Base-by-base conservation (phyloP, 148 eudicot species). In the Fagopyrum tataricum region DNA sequence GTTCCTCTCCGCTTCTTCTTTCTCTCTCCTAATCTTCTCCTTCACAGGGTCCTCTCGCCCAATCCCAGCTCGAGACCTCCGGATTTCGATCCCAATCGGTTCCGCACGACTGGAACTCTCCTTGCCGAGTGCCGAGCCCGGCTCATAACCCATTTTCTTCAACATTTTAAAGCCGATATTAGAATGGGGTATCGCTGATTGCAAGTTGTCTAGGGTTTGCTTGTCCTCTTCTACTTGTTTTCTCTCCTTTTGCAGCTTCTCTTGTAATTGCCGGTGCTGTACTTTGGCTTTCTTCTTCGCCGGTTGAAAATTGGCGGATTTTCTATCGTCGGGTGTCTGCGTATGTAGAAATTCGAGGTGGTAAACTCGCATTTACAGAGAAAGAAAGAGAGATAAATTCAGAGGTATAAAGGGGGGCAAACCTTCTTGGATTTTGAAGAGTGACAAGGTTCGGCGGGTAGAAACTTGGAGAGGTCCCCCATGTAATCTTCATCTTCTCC, bases 381-480 rank as follows among this genome's bases (percentile, higher is more conserved):
- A 46, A 46, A 46, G 49, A 10, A 9, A 10, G 3, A 0, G 14
- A 10, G 14, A 10, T 31, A 31, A 31, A 31, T 31, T 31, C 37
- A 13, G 49, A 13, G 49, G 8, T 44, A 10, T 13, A 46, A 46
- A 31, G 0, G 37, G 37, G 37, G 8, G 49, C 49, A 46, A 46
- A 76, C 85, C 84, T 85, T 87, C 70, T 84, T 75, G 73, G 83
- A 72, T 67, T 81, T 84, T 2, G 88, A 48, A 18, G 84, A 80
- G 24, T 49, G 62, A 61, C 84, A 59, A 37, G 85, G 42, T 76
- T 84, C 80, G 3, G 85, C 78, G n/a, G 90, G 83, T 17, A 92
- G 76, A 70, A 92, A 92, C 18, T 83, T 89, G n/a, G 96, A 84
- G 78, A 92, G 89, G 72, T 92, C 98, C 5, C 91, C 96, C 96